Evolutionary conservation across 495 filamentous ascomycete genomes (phyloP).

Genomic region (Xylaria telfairii): DNA sequence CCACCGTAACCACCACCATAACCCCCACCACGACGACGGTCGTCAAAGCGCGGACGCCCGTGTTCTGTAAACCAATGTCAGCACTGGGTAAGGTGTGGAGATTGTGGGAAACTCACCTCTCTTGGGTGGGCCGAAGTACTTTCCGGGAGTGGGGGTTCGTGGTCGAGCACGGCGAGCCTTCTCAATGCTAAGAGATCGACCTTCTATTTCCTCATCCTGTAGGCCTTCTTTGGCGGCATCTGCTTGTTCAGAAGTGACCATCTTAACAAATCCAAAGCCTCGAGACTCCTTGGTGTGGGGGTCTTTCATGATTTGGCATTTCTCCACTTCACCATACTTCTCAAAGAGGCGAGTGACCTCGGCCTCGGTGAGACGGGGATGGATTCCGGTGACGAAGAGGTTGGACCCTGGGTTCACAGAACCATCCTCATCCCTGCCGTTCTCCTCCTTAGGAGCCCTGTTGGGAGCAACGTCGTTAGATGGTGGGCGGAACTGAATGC

Average conservation of each 20-base stretch:
- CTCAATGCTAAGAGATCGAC: slow-evolving; percentile 96
- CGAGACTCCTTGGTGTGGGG: slow-evolving; percentile 97
- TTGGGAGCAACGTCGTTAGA: slow-evolving; percentile 24
- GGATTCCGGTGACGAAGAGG: slow-evolving; percentile 98
- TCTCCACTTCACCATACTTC: slow-evolving; percentile 98
- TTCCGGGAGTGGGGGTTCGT: slow-evolving; percentile 95
- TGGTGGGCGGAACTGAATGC: not conserved
- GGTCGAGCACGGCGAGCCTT: slow-evolving; percentile 95
- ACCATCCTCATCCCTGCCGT: slow-evolving; percentile 72
- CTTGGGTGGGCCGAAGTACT: slow-evolving; percentile 99
- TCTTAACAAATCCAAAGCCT: slow-evolving; percentile 99
- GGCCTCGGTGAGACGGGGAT: slow-evolving; percentile 87
- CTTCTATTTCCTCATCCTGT: slow-evolving; percentile 94
- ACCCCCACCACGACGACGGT: slow-evolving; percentile 57
- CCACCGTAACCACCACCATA: slow-evolving; percentile 56
- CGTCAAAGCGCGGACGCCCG: slow-evolving; percentile 48
- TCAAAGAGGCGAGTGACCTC: slow-evolving; percentile 95
- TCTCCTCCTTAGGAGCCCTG: slow-evolving; percentile 57
- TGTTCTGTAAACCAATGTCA: slow-evolving; percentile 16
- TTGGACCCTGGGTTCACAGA: slow-evolving; percentile 93
- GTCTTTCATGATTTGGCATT: slow-evolving; percentile 99
- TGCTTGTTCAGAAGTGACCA: slow-evolving; percentile 90
- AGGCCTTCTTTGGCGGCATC: slow-evolving; percentile 96
- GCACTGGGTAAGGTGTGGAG: not conserved
- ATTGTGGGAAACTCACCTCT: slow-evolving; percentile 68